phyloP scores from a whole-genome alignment of 805 yeast species.

The Ogataea siamensis region DNA sequence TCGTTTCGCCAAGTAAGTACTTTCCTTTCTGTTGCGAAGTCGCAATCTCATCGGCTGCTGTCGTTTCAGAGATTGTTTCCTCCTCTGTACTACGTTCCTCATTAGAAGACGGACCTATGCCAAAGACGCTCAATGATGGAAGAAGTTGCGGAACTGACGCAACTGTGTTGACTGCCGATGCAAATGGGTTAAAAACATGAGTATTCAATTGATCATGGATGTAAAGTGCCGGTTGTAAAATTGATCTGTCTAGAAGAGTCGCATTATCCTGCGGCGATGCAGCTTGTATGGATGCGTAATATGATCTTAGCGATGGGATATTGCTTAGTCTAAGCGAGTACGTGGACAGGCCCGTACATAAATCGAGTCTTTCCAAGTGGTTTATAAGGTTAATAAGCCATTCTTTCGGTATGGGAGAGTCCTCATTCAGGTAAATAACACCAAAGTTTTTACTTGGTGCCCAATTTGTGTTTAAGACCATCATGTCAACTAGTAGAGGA shows the following conservation, averaged over 20 bases:
- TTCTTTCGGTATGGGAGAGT: conserved; percentile 21
- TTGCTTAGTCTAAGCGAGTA: conserved; percentile 26
- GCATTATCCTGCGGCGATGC: conserved; percentile 22
- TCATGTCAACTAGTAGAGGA: conserved; percentile 20
- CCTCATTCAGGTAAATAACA: conserved; percentile 22
- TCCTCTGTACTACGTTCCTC: conserved; percentile 4
- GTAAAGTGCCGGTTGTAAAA: conserved; percentile 29
- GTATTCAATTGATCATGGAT: conserved; percentile 29
- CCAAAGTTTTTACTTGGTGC: conserved; percentile 35
- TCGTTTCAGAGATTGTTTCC: background rate
- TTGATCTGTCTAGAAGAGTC: conserved; percentile 29
- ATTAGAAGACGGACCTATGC: conserved; percentile 8
- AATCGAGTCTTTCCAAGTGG: conserved; percentile 28
- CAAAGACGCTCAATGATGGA: conserved; percentile 16
- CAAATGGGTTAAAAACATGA: conserved; percentile 32
- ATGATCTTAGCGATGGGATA: conserved; percentile 26
- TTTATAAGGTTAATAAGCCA: conserved; percentile 23
- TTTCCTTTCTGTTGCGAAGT: conserved; percentile 22
- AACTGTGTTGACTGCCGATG: conserved; percentile 26
- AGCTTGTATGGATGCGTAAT: conserved; percentile 20
- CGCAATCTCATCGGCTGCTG: conserved; percentile 7
- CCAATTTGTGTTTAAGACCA: conserved; percentile 32
- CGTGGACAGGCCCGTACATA: conserved; percentile 28
- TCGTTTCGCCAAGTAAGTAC: conserved; percentile 26
- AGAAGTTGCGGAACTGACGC: conserved; percentile 21